Percentiles rank a stretch among this genome's conserved stretches.
These are phyloP conservation scores for Pulveroboletus sp. DNA, from an alignment of 1,284 basidiomycete species.

Conservation along the genomic window DNA sequence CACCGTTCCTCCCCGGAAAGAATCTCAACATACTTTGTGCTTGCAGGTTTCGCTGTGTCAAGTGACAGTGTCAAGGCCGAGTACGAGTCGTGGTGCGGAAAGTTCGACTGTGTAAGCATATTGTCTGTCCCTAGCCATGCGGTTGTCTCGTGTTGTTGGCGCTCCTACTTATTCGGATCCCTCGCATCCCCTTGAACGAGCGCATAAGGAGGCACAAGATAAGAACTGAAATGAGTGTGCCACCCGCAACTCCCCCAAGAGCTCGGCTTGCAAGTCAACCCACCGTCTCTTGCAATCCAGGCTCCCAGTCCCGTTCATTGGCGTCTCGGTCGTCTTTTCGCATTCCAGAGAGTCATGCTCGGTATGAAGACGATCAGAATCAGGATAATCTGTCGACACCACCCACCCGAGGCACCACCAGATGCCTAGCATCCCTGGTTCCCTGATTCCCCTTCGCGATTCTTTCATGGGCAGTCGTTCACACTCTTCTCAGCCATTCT, in stretches of 20 bases:
- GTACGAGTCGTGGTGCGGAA: not conserved
- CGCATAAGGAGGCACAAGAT: constrained; percentile 26
- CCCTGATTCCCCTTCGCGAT: constrained; percentile 29
- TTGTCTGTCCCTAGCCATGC: no score
- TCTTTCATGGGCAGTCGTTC: constrained; percentile 31
- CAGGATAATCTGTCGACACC: constrained; percentile 15
- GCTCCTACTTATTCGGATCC: no score
- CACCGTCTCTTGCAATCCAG: no score
- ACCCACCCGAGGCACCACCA: constrained; percentile 30
- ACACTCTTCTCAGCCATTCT: constrained; percentile 32
- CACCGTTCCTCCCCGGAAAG: not conserved
- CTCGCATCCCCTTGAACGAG: constrained; percentile 28
- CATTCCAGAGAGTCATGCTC: no score
- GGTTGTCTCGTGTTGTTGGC: no score
- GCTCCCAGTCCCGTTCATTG: no score
- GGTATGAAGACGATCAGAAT: no score
- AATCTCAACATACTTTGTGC: no score
- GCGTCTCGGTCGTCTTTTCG: no score
- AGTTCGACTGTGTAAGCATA: not conserved
- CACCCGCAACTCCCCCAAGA: constrained; percentile 11
- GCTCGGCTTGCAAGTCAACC: constrained; percentile 32
- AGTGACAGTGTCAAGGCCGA: not conserved
- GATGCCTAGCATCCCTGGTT: constrained; percentile 30
- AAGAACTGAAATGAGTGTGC: constrained; percentile 10
- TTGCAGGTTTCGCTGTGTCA: not conserved